These are phyloP conservation scores for Lantana camara DNA, from an alignment of 257 asterid genomes.

Conservation along the genomic window DNA sequence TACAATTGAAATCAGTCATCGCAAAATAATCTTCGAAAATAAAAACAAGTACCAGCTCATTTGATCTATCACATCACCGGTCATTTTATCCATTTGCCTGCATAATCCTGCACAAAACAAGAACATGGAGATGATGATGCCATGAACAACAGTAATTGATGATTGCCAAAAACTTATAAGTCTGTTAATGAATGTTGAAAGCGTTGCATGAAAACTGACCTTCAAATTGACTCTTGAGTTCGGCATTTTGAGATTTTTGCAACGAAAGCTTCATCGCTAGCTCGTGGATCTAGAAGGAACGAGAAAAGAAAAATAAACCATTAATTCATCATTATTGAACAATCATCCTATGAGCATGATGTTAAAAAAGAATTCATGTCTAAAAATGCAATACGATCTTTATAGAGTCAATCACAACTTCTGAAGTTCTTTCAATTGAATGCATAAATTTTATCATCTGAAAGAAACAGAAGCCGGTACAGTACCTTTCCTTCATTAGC, in stretches of 20 bases:
- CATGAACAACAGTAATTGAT: neutral
- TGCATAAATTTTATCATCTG: no score
- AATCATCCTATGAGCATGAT: neutral
- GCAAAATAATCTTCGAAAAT: neutral
- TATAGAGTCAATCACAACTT: no score
- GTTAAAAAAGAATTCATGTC: neutral
- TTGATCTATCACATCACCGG: slow-evolving; percentile 81
- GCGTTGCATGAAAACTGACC: no score
- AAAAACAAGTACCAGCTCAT: slow-evolving; percentile 66
- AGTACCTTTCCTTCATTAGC: slow-evolving; percentile 98
- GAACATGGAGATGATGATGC: neutral
- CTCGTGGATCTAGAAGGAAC: slow-evolving; percentile 65
- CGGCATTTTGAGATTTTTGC: slow-evolving; percentile 82
- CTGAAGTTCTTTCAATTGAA: neutral
- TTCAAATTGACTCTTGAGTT: slow-evolving; percentile 70
- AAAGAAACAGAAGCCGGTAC: no score
- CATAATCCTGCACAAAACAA: slow-evolving; percentile 66
- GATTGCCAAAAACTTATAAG: neutral
- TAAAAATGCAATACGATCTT: slow-evolving; percentile 8
- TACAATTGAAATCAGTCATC: no score
- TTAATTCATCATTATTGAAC: slow-evolving; percentile 1
- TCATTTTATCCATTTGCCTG: slow-evolving; percentile 77
- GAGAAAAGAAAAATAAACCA: slow-evolving; percentile 2
- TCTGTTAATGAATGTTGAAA: neutral
- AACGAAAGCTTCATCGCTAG: slow-evolving; percentile 77